Evolutionary conservation across 2,329 filamentous ascomycete species (phyloP).

Genomic region (Aureobasidium melanogenum): DNA sequence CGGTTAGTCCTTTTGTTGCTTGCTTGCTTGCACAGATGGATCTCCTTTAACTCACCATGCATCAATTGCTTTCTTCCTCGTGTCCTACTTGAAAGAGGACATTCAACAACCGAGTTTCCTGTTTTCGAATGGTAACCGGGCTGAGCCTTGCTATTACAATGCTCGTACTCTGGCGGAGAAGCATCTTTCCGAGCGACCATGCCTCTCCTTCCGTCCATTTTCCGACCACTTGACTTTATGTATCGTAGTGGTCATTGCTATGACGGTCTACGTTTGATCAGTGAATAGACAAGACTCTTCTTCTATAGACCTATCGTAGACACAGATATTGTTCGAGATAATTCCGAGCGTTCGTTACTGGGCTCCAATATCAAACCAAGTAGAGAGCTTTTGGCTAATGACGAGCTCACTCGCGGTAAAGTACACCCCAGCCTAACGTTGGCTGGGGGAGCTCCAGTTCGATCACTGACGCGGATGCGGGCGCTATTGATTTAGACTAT

Average conservation of each 20-base stretch:
- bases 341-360: neutral
- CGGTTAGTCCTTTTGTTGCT: neutral
- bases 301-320: neutral
- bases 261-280: too few relatives aligned
- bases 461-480: slow-evolving; percentile 11
- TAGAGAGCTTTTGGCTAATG: neutral
- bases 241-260: too few relatives aligned
- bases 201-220: neutral
- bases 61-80: neutral
- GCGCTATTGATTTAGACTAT: slow-evolving; percentile 4
- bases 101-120: neutral
- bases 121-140: neutral
- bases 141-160: neutral
- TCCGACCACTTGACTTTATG: neutral
- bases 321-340: neutral
- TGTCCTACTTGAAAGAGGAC: neutral
- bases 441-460: slow-evolving; percentile 10
- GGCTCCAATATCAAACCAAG: neutral
- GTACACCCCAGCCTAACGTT: slow-evolving; percentile 6
- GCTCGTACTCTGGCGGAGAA: neutral
- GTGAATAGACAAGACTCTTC: neutral
- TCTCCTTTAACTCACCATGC: neutral
- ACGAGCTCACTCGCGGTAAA: neutral
- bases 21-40: neutral
- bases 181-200: neutral